Evolutionary conservation across 768 basidiomycete species (phyloP).

Genomic region (Hirschioporus abietinus): DNA sequence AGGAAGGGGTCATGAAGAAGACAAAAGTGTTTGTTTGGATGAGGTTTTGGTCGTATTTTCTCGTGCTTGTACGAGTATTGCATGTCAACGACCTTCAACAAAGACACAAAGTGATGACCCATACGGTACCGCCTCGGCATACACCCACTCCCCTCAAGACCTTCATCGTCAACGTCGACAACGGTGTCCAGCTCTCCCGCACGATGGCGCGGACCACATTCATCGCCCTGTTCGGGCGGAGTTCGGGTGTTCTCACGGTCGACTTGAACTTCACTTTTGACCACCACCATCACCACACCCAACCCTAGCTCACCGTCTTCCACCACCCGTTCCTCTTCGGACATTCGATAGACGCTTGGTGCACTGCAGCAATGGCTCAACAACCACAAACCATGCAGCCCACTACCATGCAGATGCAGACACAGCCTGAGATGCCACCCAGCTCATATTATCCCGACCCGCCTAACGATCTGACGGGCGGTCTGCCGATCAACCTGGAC

Average conservation of each 20-base stretch:
- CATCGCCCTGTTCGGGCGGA: conserved; percentile 19
- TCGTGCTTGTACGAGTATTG: conserved; percentile 2
- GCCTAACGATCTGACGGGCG: conserved; percentile 75
- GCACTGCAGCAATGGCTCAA: conserved; percentile 25
- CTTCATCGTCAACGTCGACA: conserved; percentile 26
- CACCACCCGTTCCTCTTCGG: conserved; percentile 39
- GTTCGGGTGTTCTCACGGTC: conserved; percentile 6
- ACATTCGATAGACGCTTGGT: conserved; percentile 56
- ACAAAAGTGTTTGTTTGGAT: conserved; percentile 4
- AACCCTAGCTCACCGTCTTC: conserved; percentile 52
- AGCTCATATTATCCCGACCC: conserved; percentile 68
- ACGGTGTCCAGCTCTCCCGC: conserved; percentile 4
- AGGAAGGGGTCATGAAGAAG: not conserved
- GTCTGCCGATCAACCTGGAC: conserved; percentile 81
- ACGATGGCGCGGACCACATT: conserved; percentile 10
- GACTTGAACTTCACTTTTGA: conserved; percentile 16
- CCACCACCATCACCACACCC: conserved; percentile 15
- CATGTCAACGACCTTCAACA: not conserved
- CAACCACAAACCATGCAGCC: conserved; percentile 39
- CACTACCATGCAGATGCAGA: conserved; percentile 60
- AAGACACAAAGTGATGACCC: conserved; percentile 3
- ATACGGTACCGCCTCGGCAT: conserved; percentile 21
- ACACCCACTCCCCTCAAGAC: conserved; percentile 24
- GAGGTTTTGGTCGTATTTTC: conserved; percentile 7
- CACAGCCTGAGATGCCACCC: conserved; percentile 48